phyloP scores from a whole-genome alignment of 257 asterid genomes.

The Salvia splendens region DNA sequence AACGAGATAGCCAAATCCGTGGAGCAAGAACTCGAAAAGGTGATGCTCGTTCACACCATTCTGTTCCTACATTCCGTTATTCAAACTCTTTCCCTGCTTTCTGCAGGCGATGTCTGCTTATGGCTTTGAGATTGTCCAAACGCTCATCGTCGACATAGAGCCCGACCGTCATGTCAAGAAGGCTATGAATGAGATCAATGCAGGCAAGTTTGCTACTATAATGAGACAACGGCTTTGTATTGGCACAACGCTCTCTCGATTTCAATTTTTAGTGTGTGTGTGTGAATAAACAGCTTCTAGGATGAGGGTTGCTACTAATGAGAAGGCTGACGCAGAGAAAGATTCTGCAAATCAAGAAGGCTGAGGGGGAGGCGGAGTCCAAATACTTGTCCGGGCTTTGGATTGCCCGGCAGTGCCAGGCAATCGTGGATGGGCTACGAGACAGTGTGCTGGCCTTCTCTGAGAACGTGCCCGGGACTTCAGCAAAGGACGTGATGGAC shows the following conservation, averaged over 20 bases:
- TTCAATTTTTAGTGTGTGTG: too few species aligned
- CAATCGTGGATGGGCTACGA: conserved; percentile 40
- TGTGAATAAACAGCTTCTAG: conserved; percentile 34
- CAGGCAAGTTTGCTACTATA: conserved; percentile 23
- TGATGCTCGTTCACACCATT: background rate
- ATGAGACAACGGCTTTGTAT: background rate
- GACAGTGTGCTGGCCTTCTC: conserved; percentile 44
- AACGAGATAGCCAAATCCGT: conserved; percentile 46
- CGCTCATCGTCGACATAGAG: conserved; percentile 46
- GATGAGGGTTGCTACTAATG: conserved; percentile 42
- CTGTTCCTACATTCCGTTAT: background rate
- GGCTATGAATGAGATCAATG: conserved; percentile 49
- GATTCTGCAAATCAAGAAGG: conserved; percentile 45
- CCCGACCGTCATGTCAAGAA: conserved; percentile 39
- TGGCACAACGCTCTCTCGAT: too few species aligned
- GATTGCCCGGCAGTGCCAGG: conserved; percentile 45
- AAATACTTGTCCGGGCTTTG: conserved; percentile 42
- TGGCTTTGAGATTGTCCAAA: conserved; percentile 45
- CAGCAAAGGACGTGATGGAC: conserved; percentile 48
- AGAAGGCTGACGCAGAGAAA: conserved; percentile 49
- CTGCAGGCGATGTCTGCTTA: conserved; percentile 44
- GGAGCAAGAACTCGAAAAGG: conserved; percentile 44
- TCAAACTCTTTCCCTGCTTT: background rate
- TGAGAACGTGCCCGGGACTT: conserved; percentile 40
- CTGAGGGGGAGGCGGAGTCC: conserved; percentile 47